Percentiles rank a stretch among this genome's conserved stretches.
These are phyloP conservation scores for Juncus effusus DNA, from an alignment of 176 grass and related monocot species.

Conservation along the genomic window DNA sequence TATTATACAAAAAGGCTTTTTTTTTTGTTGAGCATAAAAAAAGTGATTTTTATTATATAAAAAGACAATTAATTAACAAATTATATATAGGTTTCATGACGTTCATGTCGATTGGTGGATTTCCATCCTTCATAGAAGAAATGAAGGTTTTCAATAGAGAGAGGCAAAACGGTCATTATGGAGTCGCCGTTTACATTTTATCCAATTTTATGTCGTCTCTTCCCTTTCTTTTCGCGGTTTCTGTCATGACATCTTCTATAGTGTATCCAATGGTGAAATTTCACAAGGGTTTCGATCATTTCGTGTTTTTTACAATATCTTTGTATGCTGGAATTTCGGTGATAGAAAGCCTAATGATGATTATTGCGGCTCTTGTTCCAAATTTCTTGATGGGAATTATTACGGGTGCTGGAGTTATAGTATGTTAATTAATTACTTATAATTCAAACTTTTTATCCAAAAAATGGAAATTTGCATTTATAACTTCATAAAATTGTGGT, in stretches of 20 bases:
- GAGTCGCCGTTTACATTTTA: slow-evolving; percentile 72
- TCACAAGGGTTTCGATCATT: slow-evolving; percentile 55
- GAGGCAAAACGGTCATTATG: slow-evolving; percentile 83
- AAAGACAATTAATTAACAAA: too few species aligned
- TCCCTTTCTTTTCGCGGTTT: slow-evolving; percentile 64
- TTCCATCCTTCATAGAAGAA: slow-evolving; percentile 97
- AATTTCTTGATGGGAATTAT: slow-evolving; percentile 96
- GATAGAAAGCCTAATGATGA: slow-evolving; percentile 98
- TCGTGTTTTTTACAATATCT: slow-evolving; percentile 57
- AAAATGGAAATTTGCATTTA: neutral
- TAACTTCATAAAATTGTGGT: neutral
- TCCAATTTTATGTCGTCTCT: slow-evolving; percentile 96
- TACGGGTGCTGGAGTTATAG: slow-evolving; percentile 84
- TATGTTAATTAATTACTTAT: slow-evolving; percentile 23
- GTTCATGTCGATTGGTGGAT: slow-evolving; percentile 99
- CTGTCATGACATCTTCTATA: slow-evolving; percentile 58
- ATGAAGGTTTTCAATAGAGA: slow-evolving; percentile 89
- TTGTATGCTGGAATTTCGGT: slow-evolving; percentile 76
- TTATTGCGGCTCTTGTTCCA: slow-evolving; percentile 82
- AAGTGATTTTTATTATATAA: too few species aligned
- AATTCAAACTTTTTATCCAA: neutral
- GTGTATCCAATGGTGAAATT: slow-evolving; percentile 93
- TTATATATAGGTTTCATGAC: slow-evolving; percentile 64
- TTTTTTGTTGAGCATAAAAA: too few species aligned
- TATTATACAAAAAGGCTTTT: too few species aligned